phyloP scores from a whole-genome alignment of 176 grass and related monocot genomes.

The Avena sativa region DNA sequence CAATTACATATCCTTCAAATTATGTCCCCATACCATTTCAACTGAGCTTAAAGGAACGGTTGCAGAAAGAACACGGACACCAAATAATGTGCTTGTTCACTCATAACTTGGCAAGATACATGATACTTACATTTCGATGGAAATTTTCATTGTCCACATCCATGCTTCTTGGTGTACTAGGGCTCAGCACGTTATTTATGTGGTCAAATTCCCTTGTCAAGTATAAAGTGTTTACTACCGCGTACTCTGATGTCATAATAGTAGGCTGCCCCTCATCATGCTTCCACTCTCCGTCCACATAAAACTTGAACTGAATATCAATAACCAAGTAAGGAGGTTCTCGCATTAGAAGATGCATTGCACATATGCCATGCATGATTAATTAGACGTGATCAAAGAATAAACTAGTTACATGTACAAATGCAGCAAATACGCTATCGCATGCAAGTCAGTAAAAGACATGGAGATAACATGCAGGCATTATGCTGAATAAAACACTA shows the following conservation, averaged over 20 bases:
- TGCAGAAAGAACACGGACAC: background rate
- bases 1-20: background rate
- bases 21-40: background rate
- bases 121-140: constrained; percentile 56
- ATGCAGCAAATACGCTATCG: background rate
- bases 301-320: constrained; percentile 88
- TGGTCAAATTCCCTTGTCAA: constrained; percentile 65
- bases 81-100: background rate
- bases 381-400: background rate
- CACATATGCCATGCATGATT: background rate
- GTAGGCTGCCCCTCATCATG: constrained; percentile 84
- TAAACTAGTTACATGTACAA: background rate
- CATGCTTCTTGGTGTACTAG: constrained; percentile 67
- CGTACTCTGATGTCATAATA: constrained; percentile 58
- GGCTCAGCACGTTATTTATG: constrained; percentile 57
- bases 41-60: background rate
- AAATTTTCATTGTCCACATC: constrained; percentile 83
- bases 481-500: background rate
- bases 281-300: constrained; percentile 91
- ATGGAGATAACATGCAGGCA: background rate
- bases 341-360: background rate
- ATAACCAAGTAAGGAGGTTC: constrained; percentile 30
- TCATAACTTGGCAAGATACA: background rate
- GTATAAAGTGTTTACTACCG: constrained; percentile 85
- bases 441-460: background rate